Evolutionary conservation across 768 basidiomycete species (phyloP), one percentile per base, ranked within the genome.

Genomic region (Pleurotus ostreatus): DNA sequence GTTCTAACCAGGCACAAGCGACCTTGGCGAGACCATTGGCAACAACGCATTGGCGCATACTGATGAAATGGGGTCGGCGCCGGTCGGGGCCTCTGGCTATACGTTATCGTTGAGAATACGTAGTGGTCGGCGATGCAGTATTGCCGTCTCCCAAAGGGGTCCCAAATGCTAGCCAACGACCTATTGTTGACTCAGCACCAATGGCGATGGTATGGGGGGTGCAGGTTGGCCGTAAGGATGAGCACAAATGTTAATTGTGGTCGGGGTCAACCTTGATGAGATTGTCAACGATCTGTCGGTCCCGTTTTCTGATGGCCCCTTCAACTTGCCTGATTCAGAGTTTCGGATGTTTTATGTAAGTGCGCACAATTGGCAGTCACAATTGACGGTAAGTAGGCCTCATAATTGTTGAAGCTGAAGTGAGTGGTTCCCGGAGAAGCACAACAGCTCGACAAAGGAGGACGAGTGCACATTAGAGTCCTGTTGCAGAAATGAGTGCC

Each of bases 311-410:
- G 48, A 23, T 26, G 48, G 15, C 5, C 26, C 48, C 30, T 49
- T 49, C 30, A 49, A 20, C 20, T 49, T 49, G 26, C 48, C 48
- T n/a, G 15, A 30, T 49, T 34, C 15, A 26, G 20, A 9, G 20
- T 8, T 20, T 49, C 48, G 48, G 30, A 49, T 49, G 48, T 20
- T 49, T 49, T 49, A 26, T 11, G 48, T 49, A 47, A 47, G 46
- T 25, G 46, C 46, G 46, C 20, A 9, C 30, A 11, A 25, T 25
- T 25, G 23, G 23, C 20, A 20, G 20, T 20, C 20, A 30, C 26
- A 30, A 30, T 30, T 30, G 26, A 7, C 8, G 30, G 30, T 34
- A 30, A 30, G 30, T 11, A 8, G 30, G 8, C 9, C 30, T 34
- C 30, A 34, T 11, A 1, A 34, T 34, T 34, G 30, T 34, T 34